Evolutionary conservation across 768 basidiomycete species (phyloP), one percentile per base, ranked within the genome.

Genomic region (Rhizopogon vulgaris): DNA sequence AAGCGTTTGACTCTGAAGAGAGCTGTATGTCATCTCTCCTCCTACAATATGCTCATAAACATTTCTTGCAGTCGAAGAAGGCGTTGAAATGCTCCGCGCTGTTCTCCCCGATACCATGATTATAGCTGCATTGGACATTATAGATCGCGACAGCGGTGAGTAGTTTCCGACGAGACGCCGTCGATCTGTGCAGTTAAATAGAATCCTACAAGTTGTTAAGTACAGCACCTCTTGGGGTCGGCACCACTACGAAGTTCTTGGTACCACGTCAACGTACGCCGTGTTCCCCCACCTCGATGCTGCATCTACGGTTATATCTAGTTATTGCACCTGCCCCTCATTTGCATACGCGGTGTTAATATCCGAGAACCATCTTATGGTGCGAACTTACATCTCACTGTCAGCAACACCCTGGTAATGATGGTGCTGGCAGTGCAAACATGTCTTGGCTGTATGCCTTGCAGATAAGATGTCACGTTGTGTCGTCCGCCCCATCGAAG

Each of bases 241-340:
- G 50, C 63, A 69, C 4, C 74, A 83, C 60, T 89, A 83, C 61
- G 75, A 87, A 64, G 84, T 92, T 15, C 62, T 83, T 4, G 85
- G 87, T 12, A 80, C 85, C 3, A 81, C 76, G 7, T 77, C 76
- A 28, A 82, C 75, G 6, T 85, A 89, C 62, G 69, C 72, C 28
- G 82, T 90, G 51, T 72, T 73, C 48, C 70, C 73, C 36, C 70
- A 75, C 40, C 69, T 85, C 18, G 14, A 22, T 24, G 71, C 73
- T 55, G 69, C 76, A 43, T 61, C 73, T 10, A 60, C 66, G 18
- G 67, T 71, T 4, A 56, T 60, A 32, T 72, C 78, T 10, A 76
- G 76, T 54, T 89, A 83, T 55, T 91, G 90, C 64, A 78, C 83
- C 12, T 92, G 89, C 59, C 84, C 87, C 2, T 80, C 90, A 0